Evolutionary conservation across 2,329 filamentous ascomycete genomes (phyloP).

Genomic region (Furcasterigmium sp.): DNA sequence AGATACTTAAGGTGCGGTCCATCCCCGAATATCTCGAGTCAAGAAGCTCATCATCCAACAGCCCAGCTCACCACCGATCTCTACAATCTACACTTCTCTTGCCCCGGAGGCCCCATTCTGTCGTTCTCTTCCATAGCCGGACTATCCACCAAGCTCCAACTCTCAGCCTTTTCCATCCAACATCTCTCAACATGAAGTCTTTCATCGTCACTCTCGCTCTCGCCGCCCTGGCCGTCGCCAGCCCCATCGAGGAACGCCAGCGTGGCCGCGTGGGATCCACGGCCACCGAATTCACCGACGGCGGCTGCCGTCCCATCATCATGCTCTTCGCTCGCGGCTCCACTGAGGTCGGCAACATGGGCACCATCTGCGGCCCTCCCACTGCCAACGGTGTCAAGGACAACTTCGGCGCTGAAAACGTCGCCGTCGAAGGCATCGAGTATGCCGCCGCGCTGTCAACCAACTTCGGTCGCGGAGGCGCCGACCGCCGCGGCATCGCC

Average conservation of each 20-base stretch:
- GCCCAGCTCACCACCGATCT: background rate
- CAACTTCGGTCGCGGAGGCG: slow-evolving; percentile 25
- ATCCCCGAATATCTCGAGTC: background rate
- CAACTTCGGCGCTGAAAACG: slow-evolving; percentile 13
- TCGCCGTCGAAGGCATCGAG: slow-evolving; percentile 21
- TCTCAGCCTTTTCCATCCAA: background rate
- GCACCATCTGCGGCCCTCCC: slow-evolving; percentile 12
- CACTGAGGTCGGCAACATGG: slow-evolving; percentile 14
- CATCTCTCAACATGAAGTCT: slow-evolving; percentile 11
- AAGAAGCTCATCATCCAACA: no score
- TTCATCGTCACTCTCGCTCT: slow-evolving; percentile 8
- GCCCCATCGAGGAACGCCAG: slow-evolving; percentile 13
- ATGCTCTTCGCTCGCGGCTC: slow-evolving; percentile 19
- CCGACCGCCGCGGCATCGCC: slow-evolving; percentile 21
- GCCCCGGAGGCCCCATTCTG: slow-evolving; percentile 10
- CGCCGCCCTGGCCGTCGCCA: slow-evolving; percentile 10
- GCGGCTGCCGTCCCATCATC: slow-evolving; percentile 17
- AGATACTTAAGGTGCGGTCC: background rate
- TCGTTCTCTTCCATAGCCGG: background rate
- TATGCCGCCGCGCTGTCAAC: slow-evolving; percentile 26
- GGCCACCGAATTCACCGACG: slow-evolving; percentile 16
- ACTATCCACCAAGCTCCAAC: background rate
- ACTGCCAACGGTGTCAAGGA: slow-evolving; percentile 14
- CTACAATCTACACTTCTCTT: slow-evolving; percentile 1
- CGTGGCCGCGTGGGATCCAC: slow-evolving; percentile 10